phyloP scores from a whole-genome alignment of 164 flowering plant species.

The Warburgia ugandensis region DNA sequence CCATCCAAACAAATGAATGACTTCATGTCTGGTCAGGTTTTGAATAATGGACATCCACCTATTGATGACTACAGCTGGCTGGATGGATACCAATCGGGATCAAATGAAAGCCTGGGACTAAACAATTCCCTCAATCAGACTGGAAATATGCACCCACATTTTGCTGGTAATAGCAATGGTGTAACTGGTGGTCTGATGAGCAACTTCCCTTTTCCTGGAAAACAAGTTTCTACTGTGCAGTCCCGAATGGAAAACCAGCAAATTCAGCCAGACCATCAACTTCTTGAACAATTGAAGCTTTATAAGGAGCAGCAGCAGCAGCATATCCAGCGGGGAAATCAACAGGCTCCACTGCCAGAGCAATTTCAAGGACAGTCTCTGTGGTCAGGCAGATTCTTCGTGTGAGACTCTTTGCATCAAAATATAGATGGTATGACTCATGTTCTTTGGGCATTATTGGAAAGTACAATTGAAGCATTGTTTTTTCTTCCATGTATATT shows the following conservation, averaged over 20 bases:
- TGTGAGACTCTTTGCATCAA: slow-evolving; percentile 37
- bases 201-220: slow-evolving; percentile 80
- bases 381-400: slow-evolving; percentile 61
- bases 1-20: slow-evolving; percentile 41
- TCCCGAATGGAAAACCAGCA: slow-evolving; percentile 37
- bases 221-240: slow-evolving; percentile 49
- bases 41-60: slow-evolving; percentile 30
- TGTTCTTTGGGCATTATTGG: no score
- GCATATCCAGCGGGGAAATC: slow-evolving; percentile 39
- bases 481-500: not conserved
- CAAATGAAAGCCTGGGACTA: slow-evolving; percentile 19
- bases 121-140: slow-evolving; percentile 11
- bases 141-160: not conserved
- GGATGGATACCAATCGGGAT: slow-evolving; percentile 67
- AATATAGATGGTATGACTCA: not conserved
- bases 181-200: slow-evolving; percentile 28
- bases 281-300: slow-evolving; percentile 32
- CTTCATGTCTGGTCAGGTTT: slow-evolving; percentile 14
- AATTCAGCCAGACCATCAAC: slow-evolving; percentile 28
- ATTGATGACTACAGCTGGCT: slow-evolving; percentile 88
- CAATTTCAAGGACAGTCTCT: slow-evolving; percentile 66
- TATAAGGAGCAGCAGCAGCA: slow-evolving; percentile 33
- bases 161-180: slow-evolving; percentile 24
- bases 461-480: not conserved
- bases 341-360: slow-evolving; percentile 33